Conservation (phyloP, 495 filamentous ascomycete species). For the Neurospora sp. region DNA sequence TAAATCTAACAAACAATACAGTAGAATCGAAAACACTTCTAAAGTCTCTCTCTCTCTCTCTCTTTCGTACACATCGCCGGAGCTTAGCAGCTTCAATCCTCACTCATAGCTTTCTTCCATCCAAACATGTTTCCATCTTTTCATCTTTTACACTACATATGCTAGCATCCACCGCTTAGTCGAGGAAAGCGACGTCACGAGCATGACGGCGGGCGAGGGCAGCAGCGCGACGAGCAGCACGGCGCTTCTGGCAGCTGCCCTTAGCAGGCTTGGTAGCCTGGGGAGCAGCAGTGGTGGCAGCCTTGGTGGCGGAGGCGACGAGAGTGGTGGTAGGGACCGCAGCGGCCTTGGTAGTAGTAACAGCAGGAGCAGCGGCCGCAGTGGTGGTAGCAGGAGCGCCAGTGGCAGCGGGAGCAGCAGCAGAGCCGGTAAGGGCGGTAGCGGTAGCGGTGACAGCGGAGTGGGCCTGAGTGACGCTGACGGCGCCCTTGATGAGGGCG, state of each 20-base stretch:
- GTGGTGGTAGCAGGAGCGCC: neutral
- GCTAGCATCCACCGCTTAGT: neutral
- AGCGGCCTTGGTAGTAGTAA: neutral
- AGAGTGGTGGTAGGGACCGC: neutral
- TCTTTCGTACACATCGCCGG: neutral
- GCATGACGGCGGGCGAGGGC: slow-evolving; percentile 4
- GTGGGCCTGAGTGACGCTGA: slow-evolving; percentile 3
- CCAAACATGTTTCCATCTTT: neutral
- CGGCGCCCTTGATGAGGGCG: slow-evolving; percentile 23
- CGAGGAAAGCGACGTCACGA: neutral
- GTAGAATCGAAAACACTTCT: neutral
- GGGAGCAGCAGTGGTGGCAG: slow-evolving; percentile 1
- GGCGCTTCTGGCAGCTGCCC: neutral
- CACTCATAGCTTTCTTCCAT: neutral
- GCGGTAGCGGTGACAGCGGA: slow-evolving; percentile 11
- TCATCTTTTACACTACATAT: neutral
- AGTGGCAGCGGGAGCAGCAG: slow-evolving; percentile 1
- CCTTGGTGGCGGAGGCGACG: neutral
- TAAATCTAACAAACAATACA: neutral
- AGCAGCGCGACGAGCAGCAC: neutral
- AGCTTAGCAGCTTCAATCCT: neutral
- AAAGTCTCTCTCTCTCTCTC: neutral
- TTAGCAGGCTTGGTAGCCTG: neutral
- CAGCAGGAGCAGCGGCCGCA: neutral
- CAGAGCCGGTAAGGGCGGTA: slow-evolving; percentile 9